Evolutionary conservation across 768 basidiomycete species (phyloP).

Genomic region (Gloeopeniophorella convolvens): DNA sequence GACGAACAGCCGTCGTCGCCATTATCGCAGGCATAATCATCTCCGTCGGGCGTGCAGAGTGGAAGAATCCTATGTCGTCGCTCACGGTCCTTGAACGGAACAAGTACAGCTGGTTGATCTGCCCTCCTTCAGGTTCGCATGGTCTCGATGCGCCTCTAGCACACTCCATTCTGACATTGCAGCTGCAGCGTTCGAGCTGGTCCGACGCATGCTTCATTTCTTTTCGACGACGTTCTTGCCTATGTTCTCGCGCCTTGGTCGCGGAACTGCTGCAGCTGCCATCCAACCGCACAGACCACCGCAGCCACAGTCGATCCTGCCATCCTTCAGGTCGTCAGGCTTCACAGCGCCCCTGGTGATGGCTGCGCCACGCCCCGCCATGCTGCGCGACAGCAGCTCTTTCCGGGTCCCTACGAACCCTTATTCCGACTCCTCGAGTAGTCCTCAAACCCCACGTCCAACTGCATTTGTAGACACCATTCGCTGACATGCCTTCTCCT

Average conservation of each 20-base stretch:
- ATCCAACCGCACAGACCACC: slow-evolving; percentile 2
- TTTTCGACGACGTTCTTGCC: slow-evolving; percentile 5
- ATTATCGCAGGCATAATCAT: neutral
- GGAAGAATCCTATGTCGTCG: neutral
- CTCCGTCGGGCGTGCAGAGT: neutral
- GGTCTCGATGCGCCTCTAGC: neutral
- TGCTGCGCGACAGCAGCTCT: slow-evolving; percentile 8
- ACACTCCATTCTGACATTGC: too few species aligned
- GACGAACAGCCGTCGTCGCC: slow-evolving; percentile 9
- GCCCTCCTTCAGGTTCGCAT: neutral
- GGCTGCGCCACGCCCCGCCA: neutral
- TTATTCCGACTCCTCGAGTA: neutral
- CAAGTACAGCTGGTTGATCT: neutral
- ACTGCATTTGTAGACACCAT: too few species aligned
- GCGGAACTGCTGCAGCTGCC: too few species aligned
- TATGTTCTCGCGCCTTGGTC: neutral
- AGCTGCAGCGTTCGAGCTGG: neutral
- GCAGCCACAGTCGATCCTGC: neutral
- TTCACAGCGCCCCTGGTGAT: neutral
- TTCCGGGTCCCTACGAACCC: slow-evolving; percentile 16
- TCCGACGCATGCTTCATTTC: slow-evolving; percentile 2
- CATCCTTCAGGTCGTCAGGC: slow-evolving; percentile 1
- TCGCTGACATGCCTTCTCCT: too few species aligned
- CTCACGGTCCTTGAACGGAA: neutral
- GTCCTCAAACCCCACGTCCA: too few species aligned